A percentile compares a stretch with the other conserved stretches of the same genome.
These are phyloP conservation scores for Ailanthus altissimus DNA, from an alignment of 345 rosid species.

Conservation along the genomic window DNA sequence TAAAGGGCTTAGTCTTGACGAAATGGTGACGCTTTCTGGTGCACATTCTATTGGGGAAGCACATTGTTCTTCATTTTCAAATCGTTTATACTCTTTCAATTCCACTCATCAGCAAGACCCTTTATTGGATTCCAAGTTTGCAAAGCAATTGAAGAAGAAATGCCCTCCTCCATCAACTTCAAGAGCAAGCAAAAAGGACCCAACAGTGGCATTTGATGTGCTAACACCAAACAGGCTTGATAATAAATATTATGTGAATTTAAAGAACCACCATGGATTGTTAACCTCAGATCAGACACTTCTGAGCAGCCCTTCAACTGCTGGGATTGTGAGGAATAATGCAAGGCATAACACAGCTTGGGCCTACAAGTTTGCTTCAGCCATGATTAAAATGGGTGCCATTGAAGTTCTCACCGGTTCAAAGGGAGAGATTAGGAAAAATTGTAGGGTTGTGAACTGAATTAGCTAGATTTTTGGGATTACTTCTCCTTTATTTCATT, in stretches of 20 bases:
- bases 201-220: slow-evolving; percentile 29
- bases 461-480: too few relatives aligned
- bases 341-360: background rate
- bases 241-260: slow-evolving; percentile 34
- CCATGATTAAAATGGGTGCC: slow-evolving; percentile 26
- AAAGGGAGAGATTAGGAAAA: too few relatives aligned
- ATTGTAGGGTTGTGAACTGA: slow-evolving; percentile 21
- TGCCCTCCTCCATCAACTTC: too few relatives aligned
- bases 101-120: slow-evolving; percentile 42
- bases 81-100: too few relatives aligned
- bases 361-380: slow-evolving; percentile 10
- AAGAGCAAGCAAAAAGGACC: background rate
- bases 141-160: slow-evolving; percentile 32
- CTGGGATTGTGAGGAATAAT: background rate
- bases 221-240: too few relatives aligned
- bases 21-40: slow-evolving; percentile 54
- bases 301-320: background rate
- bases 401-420: slow-evolving; percentile 20
- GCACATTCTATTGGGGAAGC: slow-evolving; percentile 48
- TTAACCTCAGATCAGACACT: slow-evolving; percentile 4
- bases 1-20: slow-evolving; percentile 38
- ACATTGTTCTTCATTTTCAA: slow-evolving; percentile 41
- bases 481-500: too few relatives aligned
- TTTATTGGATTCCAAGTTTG: slow-evolving; percentile 29
- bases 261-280: slow-evolving; percentile 4